A percentile compares a stretch with the other conserved stretches of the same genome.
phyloP scores from a whole-genome alignment of 441 rosid species.

The Populus hybrid region DNA sequence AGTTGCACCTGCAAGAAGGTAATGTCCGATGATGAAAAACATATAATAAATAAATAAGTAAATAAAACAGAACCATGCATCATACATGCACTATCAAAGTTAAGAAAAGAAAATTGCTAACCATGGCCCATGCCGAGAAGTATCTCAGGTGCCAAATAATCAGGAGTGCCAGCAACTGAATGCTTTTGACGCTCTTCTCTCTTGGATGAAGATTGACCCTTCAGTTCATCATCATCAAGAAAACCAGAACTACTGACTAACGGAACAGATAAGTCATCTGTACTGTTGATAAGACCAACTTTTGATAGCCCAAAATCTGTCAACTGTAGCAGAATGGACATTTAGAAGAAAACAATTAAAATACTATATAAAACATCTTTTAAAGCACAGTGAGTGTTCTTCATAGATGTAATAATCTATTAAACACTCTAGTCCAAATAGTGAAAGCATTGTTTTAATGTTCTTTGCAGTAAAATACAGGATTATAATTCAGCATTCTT shows the following conservation, averaged over 20 bases:
- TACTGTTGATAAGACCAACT: conserved; percentile 97
- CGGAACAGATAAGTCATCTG: conserved; percentile 90
- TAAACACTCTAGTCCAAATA: background rate
- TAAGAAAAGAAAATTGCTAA: conserved; percentile 30
- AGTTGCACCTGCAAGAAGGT: conserved; percentile 62
- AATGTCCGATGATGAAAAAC: conserved; percentile 11
- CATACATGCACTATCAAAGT: conserved; percentile 3
- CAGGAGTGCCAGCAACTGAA: conserved; percentile 92
- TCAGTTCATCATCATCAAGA: conserved; percentile 54
- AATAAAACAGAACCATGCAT: conserved; percentile 8
- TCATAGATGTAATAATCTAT: background rate
- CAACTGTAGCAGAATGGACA: conserved; percentile 66
- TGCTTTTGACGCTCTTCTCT: conserved; percentile 71
- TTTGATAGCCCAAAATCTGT: conserved; percentile 99
- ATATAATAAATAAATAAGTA: background rate
- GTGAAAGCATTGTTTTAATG: background rate
- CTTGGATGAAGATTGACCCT: conserved; percentile 36
- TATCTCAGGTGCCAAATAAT: conserved; percentile 98
- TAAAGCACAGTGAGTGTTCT: background rate
- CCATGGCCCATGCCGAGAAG: conserved; percentile 99
- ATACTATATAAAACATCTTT: background rate
- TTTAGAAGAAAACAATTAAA: background rate
- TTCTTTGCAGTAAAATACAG: too few relatives aligned
- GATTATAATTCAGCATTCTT: background rate
- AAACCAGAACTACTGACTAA: conserved; percentile 53